Base-by-base conservation (phyloP, 2,329 filamentous ascomycete genomes). In the Microcera coccophila region DNA sequence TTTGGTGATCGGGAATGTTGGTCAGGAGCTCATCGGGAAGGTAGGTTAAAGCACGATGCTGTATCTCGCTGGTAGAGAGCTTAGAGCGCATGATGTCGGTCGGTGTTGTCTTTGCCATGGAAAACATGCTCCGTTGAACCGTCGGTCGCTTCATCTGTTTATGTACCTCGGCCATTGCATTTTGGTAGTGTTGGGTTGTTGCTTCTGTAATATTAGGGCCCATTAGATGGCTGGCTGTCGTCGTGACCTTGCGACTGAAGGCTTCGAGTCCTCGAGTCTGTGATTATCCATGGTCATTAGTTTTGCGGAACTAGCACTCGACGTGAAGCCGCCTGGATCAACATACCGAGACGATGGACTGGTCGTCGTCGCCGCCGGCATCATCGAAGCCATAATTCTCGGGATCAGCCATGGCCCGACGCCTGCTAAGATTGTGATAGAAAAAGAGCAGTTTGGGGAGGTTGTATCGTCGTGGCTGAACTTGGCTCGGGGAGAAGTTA, bases 231-330 rank as follows among this genome's bases (percentile, higher is more conserved):
- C 82, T 87, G 43, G 93, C 93, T 16, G 93, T 97, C 20, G 89
- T 89, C 21, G 90, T 93, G 50, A 97, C 90, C 70, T 96, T 98
- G 62, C 91, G 84, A 54, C 90, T 82, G 68, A 98, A 96, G 42
- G 88, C 87, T 70, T 96, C 90, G 57, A 97, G 73, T 52, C 93
- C 87, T 58, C 89, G 85, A 42, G 88, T 82, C 90, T 95, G 59
- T 38, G 37, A 50, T 44, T 45, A 47, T 44, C 47, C 44, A 52
- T 48, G 40, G 40, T 35, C 42, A 48, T 54, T 47, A 48, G 52
- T 48, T 35, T 42, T 42, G 49, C 36, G 49, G 36, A 36, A 41
- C 38, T 28, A 32, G 35, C 36, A 44, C 45, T 37, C 41, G 46
- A 48, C 41, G 29, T n/a, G 26, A 20, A 12, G 21, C 16, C 17